Evolutionary conservation across 371 early-diverging fungal species (phyloP), one percentile per base, ranked within the genome.

Genomic region (Mucor plumbeus): DNA sequence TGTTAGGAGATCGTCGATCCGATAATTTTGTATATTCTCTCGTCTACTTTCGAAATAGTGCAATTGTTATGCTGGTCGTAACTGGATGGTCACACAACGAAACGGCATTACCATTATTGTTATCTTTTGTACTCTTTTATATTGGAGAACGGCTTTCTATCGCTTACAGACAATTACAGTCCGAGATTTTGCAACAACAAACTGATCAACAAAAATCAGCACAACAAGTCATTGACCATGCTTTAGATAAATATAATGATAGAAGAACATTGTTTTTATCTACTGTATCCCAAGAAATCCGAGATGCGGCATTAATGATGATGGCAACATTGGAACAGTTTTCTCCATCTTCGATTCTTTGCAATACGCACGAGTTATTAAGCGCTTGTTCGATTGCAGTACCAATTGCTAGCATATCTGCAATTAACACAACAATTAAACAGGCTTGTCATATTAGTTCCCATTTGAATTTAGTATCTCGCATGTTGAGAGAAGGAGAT

Each of bases 311-410:
- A 1, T 61, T 77, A 0, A 80, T 85, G 72, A 81, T 85, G 4
- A 79, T 79, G 26, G 81, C 85, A 14, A 82, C 85, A 1, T 63
- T 88, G 13, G 84, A 85, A 50, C 88, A 88, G 55, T 80, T 81
- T 53, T 74, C 84, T 3, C 84, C 85, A 0, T 50, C 74, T 0
- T 74, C 72, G 9, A 75, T 87, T 31, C 65, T 81, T 14, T 47
- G 77, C 1, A 72, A 81, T 53, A 74, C 79, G 0, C 81, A 84
- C 43, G 87, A 85, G 63, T 55, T 81, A 9, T 58, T 87, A 21
- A 78, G 84, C 13, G 80, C 87, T 17, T 87, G 87, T 61, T 84
- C 83, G 0, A 82, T 87, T 8, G 77, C 85, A 1, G 77, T 85
- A 8, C 87, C 87, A 0, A 84, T 84, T 15, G 72, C 84, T 5